Evolutionary conservation across 1,284 basidiomycete species (phyloP), one percentile per base, ranked within the genome.

Genomic region (Ustilago tritici): DNA sequence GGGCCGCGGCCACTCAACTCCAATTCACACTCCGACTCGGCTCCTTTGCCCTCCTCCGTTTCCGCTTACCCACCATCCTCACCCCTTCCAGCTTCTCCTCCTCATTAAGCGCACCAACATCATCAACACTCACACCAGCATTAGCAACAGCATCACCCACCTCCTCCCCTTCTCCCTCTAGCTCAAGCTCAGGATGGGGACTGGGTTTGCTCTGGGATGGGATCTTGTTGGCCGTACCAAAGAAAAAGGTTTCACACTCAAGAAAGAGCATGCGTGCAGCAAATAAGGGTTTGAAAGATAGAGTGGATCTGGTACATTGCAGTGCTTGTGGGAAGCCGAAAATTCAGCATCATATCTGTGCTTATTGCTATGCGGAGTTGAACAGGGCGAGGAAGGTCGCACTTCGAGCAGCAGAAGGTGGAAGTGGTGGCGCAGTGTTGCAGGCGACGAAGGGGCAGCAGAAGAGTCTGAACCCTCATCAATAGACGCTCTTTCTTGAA

Each of bases 211-310:
- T 96, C 36, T 90, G 98, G 81, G 94, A 95, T 31, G 91, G 95
- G 1, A 91, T 97, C 83, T 87, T 98, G 32, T 90, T 93, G 55
- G 95, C 95, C 17, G 95, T 96, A 3, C 96, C 96, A 17, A 98
- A 98, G 88, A 93, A 92, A 87, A 97, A 97, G 88, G 90, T 92
- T 10, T 95, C 95, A 0, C 95, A 98, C 87, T 95, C 94, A 35
- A 89, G 93, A 56, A 98, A 98, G 87, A 90, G 92, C n/a, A 98
- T 98, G 95, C 90, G 95, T 35, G 91, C 91, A 65, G 93, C 95
- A 4, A 95, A 96, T 87, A 98, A 98, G 88, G 95, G 95, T 0
- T 88, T 98, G 81, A 95, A 95, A 87, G 95, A 98, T 87, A 95
- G 95, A 86, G 91, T 91, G 65, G 95, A 96, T 95, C 43, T 69